These are phyloP conservation scores for Psilocybe subaeruginosa DNA, from an alignment of 768 basidiomycete species.

Conservation along the genomic window DNA sequence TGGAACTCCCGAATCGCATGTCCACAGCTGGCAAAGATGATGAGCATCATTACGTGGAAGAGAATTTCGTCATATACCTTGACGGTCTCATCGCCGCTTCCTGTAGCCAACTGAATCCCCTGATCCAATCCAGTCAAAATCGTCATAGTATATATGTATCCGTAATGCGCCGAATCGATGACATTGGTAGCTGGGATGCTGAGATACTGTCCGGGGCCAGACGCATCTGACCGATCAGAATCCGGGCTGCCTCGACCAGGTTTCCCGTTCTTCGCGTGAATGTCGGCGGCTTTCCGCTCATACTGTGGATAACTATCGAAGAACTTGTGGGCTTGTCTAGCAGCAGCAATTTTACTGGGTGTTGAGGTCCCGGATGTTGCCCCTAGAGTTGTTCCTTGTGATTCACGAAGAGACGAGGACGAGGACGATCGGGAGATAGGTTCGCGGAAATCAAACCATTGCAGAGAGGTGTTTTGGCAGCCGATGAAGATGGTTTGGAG, in stretches of 20 bases:
- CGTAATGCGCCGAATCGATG: constrained; percentile 89
- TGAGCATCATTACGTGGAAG: not conserved
- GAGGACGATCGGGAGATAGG: constrained; percentile 17
- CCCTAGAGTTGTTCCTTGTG: constrained; percentile 2
- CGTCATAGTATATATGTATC: constrained; percentile 88
- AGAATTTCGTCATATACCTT: constrained; percentile 51
- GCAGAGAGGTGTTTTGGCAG: constrained; percentile 91
- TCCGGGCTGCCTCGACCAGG: constrained; percentile 34
- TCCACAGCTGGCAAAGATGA: constrained; percentile 59
- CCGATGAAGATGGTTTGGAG: constrained; percentile 81
- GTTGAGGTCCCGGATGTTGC: constrained; percentile 38
- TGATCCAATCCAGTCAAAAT: constrained; percentile 30
- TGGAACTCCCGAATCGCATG: constrained; percentile 47
- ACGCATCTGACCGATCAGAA: constrained; percentile 30
- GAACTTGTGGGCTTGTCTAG: constrained; percentile 79
- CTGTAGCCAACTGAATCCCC: constrained; percentile 66
- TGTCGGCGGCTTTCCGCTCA: constrained; percentile 67
- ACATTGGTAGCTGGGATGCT: constrained; percentile 71
- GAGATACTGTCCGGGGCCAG: constrained; percentile 42
- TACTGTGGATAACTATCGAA: constrained; percentile 88
- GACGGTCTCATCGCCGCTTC: constrained; percentile 89
- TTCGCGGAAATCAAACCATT: constrained; percentile 75
- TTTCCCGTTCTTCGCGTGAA: constrained; percentile 60
- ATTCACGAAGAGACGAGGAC: constrained; percentile 17
- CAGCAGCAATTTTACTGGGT: constrained; percentile 28